These are phyloP conservation scores for Phytomonas sp. DNA, from an alignment of 208 protist species.

Conservation along the genomic window DNA sequence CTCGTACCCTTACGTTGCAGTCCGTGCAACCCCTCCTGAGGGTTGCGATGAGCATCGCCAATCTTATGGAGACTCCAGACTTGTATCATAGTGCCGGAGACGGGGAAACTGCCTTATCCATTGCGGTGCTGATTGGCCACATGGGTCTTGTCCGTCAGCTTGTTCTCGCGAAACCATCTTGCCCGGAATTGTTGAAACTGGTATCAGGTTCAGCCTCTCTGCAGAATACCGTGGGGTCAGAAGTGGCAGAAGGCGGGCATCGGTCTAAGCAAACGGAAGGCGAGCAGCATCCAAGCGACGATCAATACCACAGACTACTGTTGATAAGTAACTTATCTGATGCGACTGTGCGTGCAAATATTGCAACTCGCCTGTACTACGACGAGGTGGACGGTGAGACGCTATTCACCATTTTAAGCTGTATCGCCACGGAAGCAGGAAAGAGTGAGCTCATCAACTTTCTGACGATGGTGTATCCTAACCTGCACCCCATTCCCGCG, in stretches of 20 bases:
- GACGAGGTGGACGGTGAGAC: slow-evolving; percentile 40
- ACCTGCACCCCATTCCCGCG: slow-evolving; percentile 66
- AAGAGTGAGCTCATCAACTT: slow-evolving; percentile 24
- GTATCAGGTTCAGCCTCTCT: background rate
- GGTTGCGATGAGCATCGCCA: background rate
- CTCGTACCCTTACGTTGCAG: background rate
- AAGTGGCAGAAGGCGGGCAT: background rate
- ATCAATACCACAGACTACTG: background rate
- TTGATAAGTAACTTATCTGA: background rate
- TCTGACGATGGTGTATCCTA: slow-evolving; percentile 51
- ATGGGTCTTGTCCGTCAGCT: slow-evolving; percentile 28
- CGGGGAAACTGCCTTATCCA: slow-evolving; percentile 46
- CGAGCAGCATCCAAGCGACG: background rate
- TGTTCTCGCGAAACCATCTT: background rate
- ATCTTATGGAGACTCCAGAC: background rate
- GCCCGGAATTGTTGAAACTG: background rate
- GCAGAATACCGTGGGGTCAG: background rate
- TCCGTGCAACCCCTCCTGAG: background rate
- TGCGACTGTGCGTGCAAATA: slow-evolving; percentile 20
- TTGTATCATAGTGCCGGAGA: slow-evolving; percentile 11
- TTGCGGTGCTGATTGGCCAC: slow-evolving; percentile 50
- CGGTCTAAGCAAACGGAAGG: background rate
- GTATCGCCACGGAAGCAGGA: slow-evolving; percentile 26
- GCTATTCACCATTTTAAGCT: slow-evolving; percentile 34
- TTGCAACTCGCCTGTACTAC: slow-evolving; percentile 68